phyloP scores from a whole-genome alignment of 129 eudicot species.

The Centella asiatica region DNA sequence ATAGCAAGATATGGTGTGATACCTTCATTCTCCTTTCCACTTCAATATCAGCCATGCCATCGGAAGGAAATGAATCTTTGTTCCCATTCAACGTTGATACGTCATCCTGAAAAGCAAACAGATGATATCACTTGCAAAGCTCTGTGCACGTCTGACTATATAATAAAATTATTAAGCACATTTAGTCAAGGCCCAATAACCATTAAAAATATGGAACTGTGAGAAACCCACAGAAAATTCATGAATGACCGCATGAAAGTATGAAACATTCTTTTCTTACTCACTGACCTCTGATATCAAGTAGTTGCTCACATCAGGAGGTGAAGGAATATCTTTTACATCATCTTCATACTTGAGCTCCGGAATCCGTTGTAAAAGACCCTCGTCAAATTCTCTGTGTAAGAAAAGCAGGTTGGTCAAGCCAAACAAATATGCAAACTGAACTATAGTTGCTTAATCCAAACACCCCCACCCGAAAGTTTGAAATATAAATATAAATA shows the following conservation, averaged over 20 bases:
- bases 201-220: not conserved
- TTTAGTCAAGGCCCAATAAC: not conserved
- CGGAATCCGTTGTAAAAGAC: constrained; percentile 52
- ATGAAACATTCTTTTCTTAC: not conserved
- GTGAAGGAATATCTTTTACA: constrained; percentile 45
- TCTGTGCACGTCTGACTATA: not conserved
- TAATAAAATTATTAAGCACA: not conserved
- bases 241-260: not conserved
- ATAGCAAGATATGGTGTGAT: constrained; percentile 18
- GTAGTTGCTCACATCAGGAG: constrained; percentile 97
- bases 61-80: constrained; percentile 68
- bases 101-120: constrained; percentile 53
- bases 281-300: constrained; percentile 79
- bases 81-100: constrained; percentile 45
- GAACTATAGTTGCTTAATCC: not conserved
- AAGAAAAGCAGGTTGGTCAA: constrained; percentile 13
- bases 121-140: not conserved
- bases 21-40: constrained; percentile 92
- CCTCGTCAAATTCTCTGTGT: constrained; percentile 88
- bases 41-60: constrained; percentile 91
- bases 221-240: not conserved
- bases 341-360: constrained; percentile 81
- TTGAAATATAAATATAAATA: not conserved
- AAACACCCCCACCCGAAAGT: not conserved
- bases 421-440: constrained; percentile 9